Evolutionary conservation across 1,284 basidiomycete species (phyloP), one percentile per base, ranked within the genome.

Genomic region (Trametes hirsuta): DNA sequence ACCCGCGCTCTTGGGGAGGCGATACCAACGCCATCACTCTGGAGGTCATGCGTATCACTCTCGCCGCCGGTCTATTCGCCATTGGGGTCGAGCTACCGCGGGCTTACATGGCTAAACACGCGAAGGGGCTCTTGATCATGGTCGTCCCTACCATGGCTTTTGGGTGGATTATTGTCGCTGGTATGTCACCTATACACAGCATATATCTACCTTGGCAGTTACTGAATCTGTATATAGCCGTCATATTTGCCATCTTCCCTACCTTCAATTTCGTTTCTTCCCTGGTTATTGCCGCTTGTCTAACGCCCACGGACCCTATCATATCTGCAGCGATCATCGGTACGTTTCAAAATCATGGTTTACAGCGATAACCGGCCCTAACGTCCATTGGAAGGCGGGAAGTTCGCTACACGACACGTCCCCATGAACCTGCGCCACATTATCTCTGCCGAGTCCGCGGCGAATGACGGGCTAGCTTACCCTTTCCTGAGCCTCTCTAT

Each of bases 281-380:
- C 18, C 82, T 97, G 11, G 91, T 88, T 42, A 87, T 98, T 54
- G 90, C 95, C 2, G 93, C 96, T 0, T 95, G 92, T 66, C 82
- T 97, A 24, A 97, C 95, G 0, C 96, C 96, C 0, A 98, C 95
- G 2, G 96, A 98, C 76, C 96, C 96, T 0, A 88, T 91, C 56
- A 87, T 90, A 44, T 86, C 83, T 65, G 84, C 84, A 14, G 80
- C 84, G 1, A 85, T 87, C 39, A 80, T 90, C 8, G 81, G 87
- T 77, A 53, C 48, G 69, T 68, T 9, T 12, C 10, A 4, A 11
- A 30, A 8, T 8, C 30, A 5, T 30, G 8, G 30, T 30, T 21
- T 8, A 21, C 55, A 12, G 24, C 30, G 47, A 47, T 10, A n/a
- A 3, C 6, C 3, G 4, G 11, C 8, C 24, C 41, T 4, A 39